Evolutionary conservation across 1,284 basidiomycete species (phyloP), one percentile per base, ranked within the genome.

Genomic region (Leccinum pachyderme): DNA sequence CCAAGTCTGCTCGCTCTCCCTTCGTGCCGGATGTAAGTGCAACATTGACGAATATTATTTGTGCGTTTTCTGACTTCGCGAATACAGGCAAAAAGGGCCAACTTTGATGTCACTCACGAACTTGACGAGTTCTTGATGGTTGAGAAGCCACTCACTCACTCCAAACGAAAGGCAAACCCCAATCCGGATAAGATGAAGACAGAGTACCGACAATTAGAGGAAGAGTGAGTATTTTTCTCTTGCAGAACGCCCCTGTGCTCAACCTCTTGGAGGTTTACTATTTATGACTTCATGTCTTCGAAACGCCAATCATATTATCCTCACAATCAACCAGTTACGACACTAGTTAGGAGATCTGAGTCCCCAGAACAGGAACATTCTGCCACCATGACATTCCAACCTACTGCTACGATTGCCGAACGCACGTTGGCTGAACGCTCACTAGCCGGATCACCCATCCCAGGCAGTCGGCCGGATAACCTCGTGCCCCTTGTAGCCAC

Each of bases 81-180:
- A 13, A 48, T 57, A 25, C 67, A 96, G 92, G 85, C 87, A 69
- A 94, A 95, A 70, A 89, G 89, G 71, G 92, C 95, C 31, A 98
- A 98, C 73, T 99, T 99, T 72, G 96, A 99, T 67, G 92, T 96
- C 29, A 89, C 93, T 35, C 95, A 98, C 70, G 96, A 98, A 75
- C 81, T 98, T 7, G 95, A 99, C 69, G 96, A 98, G 73, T 87
- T 98, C 67, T 73, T 98, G 66, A 83, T 98, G 77, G 95, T 95
- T 58, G 95, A 98, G 75, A 98, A 98, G 73, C 95, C 95, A 25
- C 76, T 98, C 46, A 97, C 94, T 60, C 94, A 95, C 60, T 82
- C 90, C 52, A 97, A 95, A 72, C 84, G 95, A 47, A 97, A 95
- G 68, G 80, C 76, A 27, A 91, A 94, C 61, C 79, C 84, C 24